Base-by-base conservation (phyloP, 345 rosid species). In the Hirschfeldia incana region DNA sequence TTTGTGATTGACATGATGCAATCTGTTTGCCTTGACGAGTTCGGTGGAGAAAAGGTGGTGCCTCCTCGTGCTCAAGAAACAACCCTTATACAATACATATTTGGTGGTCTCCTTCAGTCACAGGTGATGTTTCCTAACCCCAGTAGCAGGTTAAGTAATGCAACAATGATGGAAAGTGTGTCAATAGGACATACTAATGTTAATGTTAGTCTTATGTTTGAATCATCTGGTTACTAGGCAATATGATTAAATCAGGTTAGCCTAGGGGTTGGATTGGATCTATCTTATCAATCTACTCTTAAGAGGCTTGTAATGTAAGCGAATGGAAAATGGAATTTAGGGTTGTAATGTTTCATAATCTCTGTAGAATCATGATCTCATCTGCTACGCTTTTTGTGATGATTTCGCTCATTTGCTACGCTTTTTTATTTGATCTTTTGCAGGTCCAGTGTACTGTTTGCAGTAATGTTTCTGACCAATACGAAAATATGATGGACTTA, bases 401-500 rank as follows among this genome's bases (percentile, higher is more conserved):
- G n/a, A n/a, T n/a, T n/a, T n/a, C n/a, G n/a, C n/a, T n/a, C n/a
- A n/a, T n/a, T n/a, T n/a, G n/a, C n/a, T n/a, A n/a, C n/a, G n/a
- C n/a, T n/a, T n/a, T 28, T 64, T 46, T 27, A 10, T 32, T 2
- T 27, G 29, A 37, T 55, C 21, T 68, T 68, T 69, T 80, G 70
- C 79, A 95, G 98, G 99, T 95, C 83, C 84, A 86, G 62, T 95
- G 98, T 70, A 84, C 92, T 33, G 87, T 84, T 32, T 95, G 99
- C 77, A 60, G 83, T 72, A 93, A 90, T 71, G 82, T 89, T 65
- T 95, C 99, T 53, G 89, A 87, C 78, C 97, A 93, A 82, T 86
- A 89, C 76, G 99, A 95, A 83, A 95, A 93, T 79, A 93, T 95
- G 98, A 91, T 95, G 99, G 99, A 95, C 86, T 84, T 95, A 74